Evolutionary conservation across 2,329 filamentous ascomycete genomes (phyloP).

Genomic region (Monilinia aucupariae): DNA sequence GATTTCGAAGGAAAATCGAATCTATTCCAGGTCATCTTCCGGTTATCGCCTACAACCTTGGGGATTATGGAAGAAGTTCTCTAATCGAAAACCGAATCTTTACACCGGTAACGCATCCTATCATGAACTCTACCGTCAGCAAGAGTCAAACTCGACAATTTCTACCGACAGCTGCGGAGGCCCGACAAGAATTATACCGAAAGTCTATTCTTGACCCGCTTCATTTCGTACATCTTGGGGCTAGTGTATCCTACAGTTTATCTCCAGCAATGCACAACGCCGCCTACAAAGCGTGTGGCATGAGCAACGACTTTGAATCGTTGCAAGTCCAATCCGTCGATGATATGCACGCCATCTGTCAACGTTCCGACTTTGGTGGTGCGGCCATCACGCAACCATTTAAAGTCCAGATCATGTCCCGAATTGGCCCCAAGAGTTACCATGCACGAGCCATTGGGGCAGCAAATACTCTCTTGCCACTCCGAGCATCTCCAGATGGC

Average conservation of each 20-base stretch:
- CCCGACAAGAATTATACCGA: constrained; percentile 59
- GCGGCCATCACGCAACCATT: constrained; percentile 68
- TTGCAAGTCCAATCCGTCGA: constrained; percentile 58
- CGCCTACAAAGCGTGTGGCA: constrained; percentile 60
- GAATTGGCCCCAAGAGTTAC: constrained; percentile 60
- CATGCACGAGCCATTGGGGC: constrained; percentile 72
- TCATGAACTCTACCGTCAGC: constrained; percentile 50
- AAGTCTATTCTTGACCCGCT: constrained; percentile 64
- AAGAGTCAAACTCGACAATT: constrained; percentile 32
- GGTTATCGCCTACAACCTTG: constrained; percentile 51
- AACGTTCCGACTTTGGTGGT: constrained; percentile 64
- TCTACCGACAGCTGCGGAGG: constrained; percentile 51
- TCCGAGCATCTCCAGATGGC: constrained; percentile 41
- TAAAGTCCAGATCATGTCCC: constrained; percentile 64
- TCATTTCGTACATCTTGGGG: constrained; percentile 70
- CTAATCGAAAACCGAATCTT: constrained; percentile 53
- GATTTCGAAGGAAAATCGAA: constrained; percentile 30
- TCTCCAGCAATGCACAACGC: constrained; percentile 75
- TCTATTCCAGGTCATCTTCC: constrained; percentile 29
- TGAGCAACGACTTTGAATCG: constrained; percentile 63
- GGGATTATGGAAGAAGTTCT: constrained; percentile 49
- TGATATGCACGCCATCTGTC: constrained; percentile 57
- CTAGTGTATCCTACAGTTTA: constrained; percentile 64
- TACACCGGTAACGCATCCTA: constrained; percentile 50
- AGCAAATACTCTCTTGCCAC: constrained; percentile 69